Percentiles rank a stretch among this genome's conserved stretches.
phyloP scores from a whole-genome alignment of 768 basidiomycete genomes.

The Crepidotus variabilis region DNA sequence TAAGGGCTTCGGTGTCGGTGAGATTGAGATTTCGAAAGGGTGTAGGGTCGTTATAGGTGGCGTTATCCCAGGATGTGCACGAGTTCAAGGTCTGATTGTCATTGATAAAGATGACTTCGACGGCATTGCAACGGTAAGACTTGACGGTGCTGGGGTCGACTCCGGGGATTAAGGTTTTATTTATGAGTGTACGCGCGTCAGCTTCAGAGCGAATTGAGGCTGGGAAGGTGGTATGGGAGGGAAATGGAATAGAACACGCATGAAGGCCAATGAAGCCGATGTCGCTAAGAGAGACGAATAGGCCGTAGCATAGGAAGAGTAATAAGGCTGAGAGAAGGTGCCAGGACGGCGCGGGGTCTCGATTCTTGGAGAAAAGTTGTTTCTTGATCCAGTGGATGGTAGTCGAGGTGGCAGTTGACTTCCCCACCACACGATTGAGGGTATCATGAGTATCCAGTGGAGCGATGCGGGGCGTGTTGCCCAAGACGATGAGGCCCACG shows the following conservation, averaged over 20 bases:
- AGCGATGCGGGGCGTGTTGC: slow-evolving; percentile 16
- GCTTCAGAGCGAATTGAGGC: slow-evolving; percentile 12
- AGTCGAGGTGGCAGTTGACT: slow-evolving; percentile 9
- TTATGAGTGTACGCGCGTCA: slow-evolving; percentile 8
- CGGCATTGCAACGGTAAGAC: neutral
- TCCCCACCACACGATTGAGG: slow-evolving; percentile 17
- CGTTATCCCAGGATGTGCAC: slow-evolving; percentile 20
- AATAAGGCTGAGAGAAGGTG: slow-evolving; percentile 13
- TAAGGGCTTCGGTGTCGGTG: slow-evolving; percentile 20
- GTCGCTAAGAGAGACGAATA: slow-evolving; percentile 6
- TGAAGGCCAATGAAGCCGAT: slow-evolving; percentile 6
- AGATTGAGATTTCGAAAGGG: slow-evolving; percentile 15
- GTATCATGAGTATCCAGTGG: slow-evolving; percentile 19
- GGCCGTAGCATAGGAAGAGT: slow-evolving; percentile 10
- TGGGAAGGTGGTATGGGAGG: slow-evolving; percentile 11
- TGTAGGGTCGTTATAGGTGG: slow-evolving; percentile 15
- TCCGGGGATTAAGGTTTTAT: neutral
- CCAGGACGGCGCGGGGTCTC: slow-evolving; percentile 12
- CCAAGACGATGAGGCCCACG: slow-evolving; percentile 16
- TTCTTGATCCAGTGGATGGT: slow-evolving; percentile 17
- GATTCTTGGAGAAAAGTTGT: slow-evolving; percentile 11
- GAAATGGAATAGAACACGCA: slow-evolving; percentile 9
- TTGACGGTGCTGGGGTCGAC: slow-evolving; percentile 1
- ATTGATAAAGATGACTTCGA: neutral
- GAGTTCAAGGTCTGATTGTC: slow-evolving; percentile 7